Base-by-base conservation (phyloP, 2,329 filamentous ascomycete genomes). In the Aspergillus flavus region DNA sequence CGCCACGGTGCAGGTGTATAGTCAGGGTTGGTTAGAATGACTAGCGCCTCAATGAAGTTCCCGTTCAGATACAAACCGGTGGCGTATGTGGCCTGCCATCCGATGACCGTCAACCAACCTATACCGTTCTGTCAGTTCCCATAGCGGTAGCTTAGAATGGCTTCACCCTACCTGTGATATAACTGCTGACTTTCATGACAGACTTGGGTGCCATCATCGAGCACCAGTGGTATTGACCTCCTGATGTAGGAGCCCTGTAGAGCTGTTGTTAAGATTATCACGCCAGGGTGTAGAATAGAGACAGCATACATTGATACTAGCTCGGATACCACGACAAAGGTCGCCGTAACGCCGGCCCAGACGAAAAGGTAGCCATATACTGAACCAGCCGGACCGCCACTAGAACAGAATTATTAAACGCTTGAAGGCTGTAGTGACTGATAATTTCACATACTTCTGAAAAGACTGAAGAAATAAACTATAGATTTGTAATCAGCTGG, bases 1-100 rank as follows among this genome's bases (percentile, higher is more conserved):
- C 86, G 84, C 82, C 82, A 86, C 30, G 75, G 71, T 57, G 81
- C 64, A 0, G 73, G 66, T 0, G 72, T 53, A 62, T 83, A 83
- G n/a, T 62, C 61, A 2, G 67, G 65, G n/a, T 79, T 65, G 43
- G 76, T 81, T 11, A 84, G 70, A 0, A 73, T 60, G 11, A 77
- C 61, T 5, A 79, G 70, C 4, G 76, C 77, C 61, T 80, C 78
- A 32, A 79, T 69, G 56, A 76, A 63, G 1, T 72, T 74, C 7
- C 71, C 77, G 32, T 68, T 70, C 16, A 79, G 63, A 54, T 73
- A 78, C 58, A 58, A 69, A 41, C 73, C 72, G 23, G 76, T 74
- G 19, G 79, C 79, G 52, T 78, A 75, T 23, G 75, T 75, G 10
- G 74, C 76, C 62, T 82, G 79, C 81, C 80, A 83, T 12, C 78